Evolutionary conservation across 345 rosid species (phyloP).

Genomic region (Atalantia buxifolia): DNA sequence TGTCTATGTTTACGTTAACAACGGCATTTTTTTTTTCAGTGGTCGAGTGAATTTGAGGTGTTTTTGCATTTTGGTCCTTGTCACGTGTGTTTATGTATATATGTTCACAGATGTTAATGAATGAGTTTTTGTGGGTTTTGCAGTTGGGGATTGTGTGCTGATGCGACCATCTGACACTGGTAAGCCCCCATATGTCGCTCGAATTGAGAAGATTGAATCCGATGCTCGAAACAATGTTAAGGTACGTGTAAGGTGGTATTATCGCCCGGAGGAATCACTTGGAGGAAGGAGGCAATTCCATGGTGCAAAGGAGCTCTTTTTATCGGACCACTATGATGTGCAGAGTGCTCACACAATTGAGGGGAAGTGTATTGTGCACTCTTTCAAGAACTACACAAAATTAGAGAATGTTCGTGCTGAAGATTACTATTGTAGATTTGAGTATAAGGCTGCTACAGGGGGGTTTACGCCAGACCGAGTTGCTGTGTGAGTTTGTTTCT

Average conservation of each 20-base stretch:
- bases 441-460: slow-evolving; percentile 84
- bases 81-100: not conserved
- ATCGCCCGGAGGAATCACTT: slow-evolving; percentile 79
- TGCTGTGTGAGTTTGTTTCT: slow-evolving; percentile 73
- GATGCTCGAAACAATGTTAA: slow-evolving; percentile 63
- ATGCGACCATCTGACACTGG: slow-evolving; percentile 79
- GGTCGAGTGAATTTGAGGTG: not conserved
- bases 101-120: not conserved
- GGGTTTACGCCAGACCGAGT: slow-evolving; percentile 79
- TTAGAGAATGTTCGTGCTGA: slow-evolving; percentile 75
- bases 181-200: slow-evolving; percentile 76
- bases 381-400: slow-evolving; percentile 71
- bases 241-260: slow-evolving; percentile 82
- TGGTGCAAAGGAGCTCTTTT: slow-evolving; percentile 84
- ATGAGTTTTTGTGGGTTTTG: slow-evolving; percentile 14
- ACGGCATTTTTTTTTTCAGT: not conserved
- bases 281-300: slow-evolving; percentile 91
- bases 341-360: slow-evolving; percentile 85
- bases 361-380: slow-evolving; percentile 78
- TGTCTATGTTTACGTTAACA: not conserved
- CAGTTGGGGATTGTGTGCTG: slow-evolving; percentile 80
- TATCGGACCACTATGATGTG: slow-evolving; percentile 80
- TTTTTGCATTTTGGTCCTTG: slow-evolving; percentile 11
- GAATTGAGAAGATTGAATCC: slow-evolving; percentile 73
- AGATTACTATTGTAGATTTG: slow-evolving; percentile 82